Conservation (phyloP, 257 asterid genomes). For the Solanum pimpinellifolium region DNA sequence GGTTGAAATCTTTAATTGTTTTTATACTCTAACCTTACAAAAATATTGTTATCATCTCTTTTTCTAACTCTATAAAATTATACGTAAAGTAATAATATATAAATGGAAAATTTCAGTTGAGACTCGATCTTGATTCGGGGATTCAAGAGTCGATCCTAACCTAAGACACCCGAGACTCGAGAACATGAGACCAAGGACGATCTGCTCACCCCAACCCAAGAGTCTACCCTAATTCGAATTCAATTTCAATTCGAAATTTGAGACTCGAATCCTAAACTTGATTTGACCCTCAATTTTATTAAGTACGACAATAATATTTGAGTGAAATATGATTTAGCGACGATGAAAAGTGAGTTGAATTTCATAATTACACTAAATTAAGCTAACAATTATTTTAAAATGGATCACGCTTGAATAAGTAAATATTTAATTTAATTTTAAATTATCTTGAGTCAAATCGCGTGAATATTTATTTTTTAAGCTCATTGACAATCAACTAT, state of each 20-base stretch:
- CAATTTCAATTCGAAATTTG: neutral
- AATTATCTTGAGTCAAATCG: neutral
- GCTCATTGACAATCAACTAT: neutral
- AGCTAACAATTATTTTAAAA: neutral
- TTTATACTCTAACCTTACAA: too few species aligned
- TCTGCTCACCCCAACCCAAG: neutral
- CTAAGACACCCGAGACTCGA: neutral
- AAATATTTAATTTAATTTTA: neutral
- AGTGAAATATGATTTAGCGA: neutral
- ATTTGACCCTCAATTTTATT: neutral
- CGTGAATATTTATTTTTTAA: neutral
- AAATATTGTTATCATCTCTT: too few species aligned
- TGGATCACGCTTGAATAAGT: neutral
- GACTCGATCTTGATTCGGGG: too few species aligned
- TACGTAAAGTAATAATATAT: too few species aligned
- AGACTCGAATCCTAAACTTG: neutral
- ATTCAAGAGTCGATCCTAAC: neutral
- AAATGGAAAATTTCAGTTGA: too few species aligned
- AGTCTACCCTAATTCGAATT: neutral
- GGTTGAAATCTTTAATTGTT: too few species aligned
- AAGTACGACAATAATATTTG: neutral
- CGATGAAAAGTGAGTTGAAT: neutral
- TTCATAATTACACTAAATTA: neutral
- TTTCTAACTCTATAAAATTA: too few species aligned
- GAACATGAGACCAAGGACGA: neutral